phyloP scores from a whole-genome alignment of 106 monocot species.

The Hemerocallis citrina region DNA sequence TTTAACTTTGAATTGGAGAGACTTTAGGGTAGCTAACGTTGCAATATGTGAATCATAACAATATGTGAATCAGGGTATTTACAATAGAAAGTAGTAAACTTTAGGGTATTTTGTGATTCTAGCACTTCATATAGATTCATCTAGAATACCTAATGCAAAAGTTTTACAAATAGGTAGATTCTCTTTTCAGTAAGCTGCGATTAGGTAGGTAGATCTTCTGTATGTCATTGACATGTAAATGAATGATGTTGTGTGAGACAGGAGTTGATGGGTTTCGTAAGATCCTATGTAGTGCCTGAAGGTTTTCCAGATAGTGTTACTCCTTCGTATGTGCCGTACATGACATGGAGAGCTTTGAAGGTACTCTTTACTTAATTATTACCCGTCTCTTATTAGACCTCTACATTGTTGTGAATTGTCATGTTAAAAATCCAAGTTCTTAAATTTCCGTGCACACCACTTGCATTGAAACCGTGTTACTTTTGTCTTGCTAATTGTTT shows the following conservation, averaged over 20 bases:
- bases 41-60: too few relatives aligned
- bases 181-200: too few relatives aligned
- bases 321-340: constrained; percentile 98
- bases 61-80: too few relatives aligned
- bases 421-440: constrained; percentile 1
- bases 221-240: background rate
- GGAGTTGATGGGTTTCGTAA: constrained; percentile 84
- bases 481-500: background rate
- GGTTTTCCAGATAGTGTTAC: constrained; percentile 98
- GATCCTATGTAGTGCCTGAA: constrained; percentile 96
- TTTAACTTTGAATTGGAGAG: too few relatives aligned
- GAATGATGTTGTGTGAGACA: constrained; percentile 18
- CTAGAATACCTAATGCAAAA: too few relatives aligned
- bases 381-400: background rate
- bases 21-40: too few relatives aligned
- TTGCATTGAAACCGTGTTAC: background rate
- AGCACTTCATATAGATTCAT: too few relatives aligned
- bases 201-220: too few relatives aligned
- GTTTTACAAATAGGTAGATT: background rate
- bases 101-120: too few relatives aligned
- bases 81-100: too few relatives aligned
- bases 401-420: background rate
- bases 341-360: constrained; percentile 99
- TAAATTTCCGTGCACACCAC: background rate
- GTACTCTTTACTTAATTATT: too few relatives aligned